Base-by-base conservation (phyloP, 2,329 filamentous ascomycete species). In the Bertia moriformis region DNA sequence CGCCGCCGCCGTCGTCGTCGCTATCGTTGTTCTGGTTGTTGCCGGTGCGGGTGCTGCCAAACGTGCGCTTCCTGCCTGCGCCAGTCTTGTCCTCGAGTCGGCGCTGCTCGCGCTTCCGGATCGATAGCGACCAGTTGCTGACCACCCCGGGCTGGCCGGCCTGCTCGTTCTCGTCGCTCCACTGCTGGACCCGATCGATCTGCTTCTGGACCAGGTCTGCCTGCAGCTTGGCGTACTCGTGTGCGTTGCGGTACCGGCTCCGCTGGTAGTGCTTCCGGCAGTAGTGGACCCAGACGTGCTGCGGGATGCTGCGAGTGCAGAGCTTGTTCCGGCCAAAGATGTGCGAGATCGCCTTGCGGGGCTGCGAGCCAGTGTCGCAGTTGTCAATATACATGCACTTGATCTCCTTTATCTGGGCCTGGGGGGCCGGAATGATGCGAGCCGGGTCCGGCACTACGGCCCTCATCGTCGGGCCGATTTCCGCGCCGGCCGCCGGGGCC, bases 221-320 rank as follows among this genome's bases (percentile, higher is more conserved):
- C 51, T 86, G 80, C 1, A 69, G 52, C 53, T 69, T 58, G 39
- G 73, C 71, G 53, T 81, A 73, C 17, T 76, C 67, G 22, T 66
- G 62, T 1, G 66, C 65, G 39, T 76, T 76, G n/a, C 79, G 69
- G 51, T 87, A 88, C 0, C 79, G 67, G 33, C 69, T 70, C 4
- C 83, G 73, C 57, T 91, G 85, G 53, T 91, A 91, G 51, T 88
- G 81, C 52, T 88, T 88, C 24, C 84, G 73, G 55, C 85, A 91
- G 52, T 74, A 80, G 49, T 80, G 73, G 1, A 85, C 73, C 83
- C 83, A 89, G 2, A 84, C 70, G 17, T 71, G 58, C 4, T 70
- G 60, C 0, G 81, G 81, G 38, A 91, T 83, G 35, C 67, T 65
- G 22, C 78, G 69, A 1, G 84, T 91, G 49, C 76, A 80, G 4